Base-by-base conservation (phyloP, 2,329 filamentous ascomycete genomes). In the Botrytis cinerea region DNA sequence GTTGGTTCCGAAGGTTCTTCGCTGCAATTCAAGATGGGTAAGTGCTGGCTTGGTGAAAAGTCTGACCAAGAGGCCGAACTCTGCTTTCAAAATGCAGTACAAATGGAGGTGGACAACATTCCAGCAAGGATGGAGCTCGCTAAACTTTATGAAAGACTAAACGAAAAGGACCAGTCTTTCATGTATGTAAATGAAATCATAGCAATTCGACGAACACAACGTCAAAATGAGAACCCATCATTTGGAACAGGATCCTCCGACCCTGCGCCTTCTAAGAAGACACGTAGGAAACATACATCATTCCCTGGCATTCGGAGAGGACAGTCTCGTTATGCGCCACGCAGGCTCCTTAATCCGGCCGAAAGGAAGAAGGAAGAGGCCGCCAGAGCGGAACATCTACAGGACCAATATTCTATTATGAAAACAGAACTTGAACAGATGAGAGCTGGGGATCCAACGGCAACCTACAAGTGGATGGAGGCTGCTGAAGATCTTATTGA, bases 41-140 rank as follows among this genome's bases (percentile, higher is more conserved):
- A 87, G 70, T 97, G 93, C 80, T 93, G 93, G 80, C 86, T 91
- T 71, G 86, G 87, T 10, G 83, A 90, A 40, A 88, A 87, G 10
- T 86, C 92, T 72, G 86, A 89, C 32, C 85, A 89, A 46, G 89
- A 92, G 54, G 94, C 95, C 0, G 91, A 95, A 79, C 90, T 92
- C 76, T 92, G 90, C 79, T 96, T 95, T 78, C 87, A 93, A 38
- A 89, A 89, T 2, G 89, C 95, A 18, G 89, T 94, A 54, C 89
- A 93, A 70, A 87, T 90, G 74, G 92, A 97, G 75, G 85, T 90
- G 62, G 85, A 89, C 59, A 90, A 92, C 73, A 90, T 95, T 66
- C 91, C 94, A 75, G 93, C 93, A 57, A 91, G 93, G 57, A 89
- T 93, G 45, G 89, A 93, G 78, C 85, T 98, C 16, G 93, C 93